Conservation (phyloP, 1,139 yeast genomes). For the Entelexis paramagnoliae region DNA sequence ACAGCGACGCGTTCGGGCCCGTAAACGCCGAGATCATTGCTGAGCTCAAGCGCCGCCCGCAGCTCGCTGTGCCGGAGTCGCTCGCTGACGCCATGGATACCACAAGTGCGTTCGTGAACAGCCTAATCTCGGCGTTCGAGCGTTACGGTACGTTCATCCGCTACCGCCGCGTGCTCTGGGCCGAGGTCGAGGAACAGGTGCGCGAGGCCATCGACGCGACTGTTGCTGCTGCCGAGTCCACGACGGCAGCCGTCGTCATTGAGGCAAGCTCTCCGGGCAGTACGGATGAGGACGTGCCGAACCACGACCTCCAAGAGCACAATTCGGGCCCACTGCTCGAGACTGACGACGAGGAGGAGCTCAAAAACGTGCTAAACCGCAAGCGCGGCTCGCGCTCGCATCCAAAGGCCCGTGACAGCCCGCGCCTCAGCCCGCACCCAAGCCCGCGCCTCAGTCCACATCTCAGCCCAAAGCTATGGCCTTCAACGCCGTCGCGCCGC, state of each 20-base stretch:
- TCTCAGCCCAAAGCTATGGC: conserved; percentile 19
- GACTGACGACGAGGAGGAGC: conserved; percentile 17
- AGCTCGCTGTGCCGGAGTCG: conserved; percentile 5
- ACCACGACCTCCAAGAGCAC: conserved; percentile 8
- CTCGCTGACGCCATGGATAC: conserved; percentile 37
- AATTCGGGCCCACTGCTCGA: not conserved
- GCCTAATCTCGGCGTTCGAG: conserved; percentile 63
- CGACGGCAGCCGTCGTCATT: conserved; percentile 15
- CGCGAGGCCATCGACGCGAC: conserved; percentile 57
- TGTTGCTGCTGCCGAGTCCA: conserved; percentile 32
- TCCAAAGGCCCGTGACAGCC: conserved; percentile 12
- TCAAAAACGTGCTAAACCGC: conserved; percentile 10
- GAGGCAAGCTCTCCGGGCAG: conserved; percentile 7
- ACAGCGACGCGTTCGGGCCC: conserved; percentile 15
- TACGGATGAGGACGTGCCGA: conserved; percentile 23
- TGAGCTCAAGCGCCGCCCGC: conserved; percentile 5
- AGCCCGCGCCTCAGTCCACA: conserved; percentile 19
- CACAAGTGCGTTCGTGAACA: conserved; percentile 50
- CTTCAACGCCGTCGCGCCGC: conserved; percentile 16
- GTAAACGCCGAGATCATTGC: conserved; percentile 11
- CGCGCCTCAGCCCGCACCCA: conserved; percentile 12
- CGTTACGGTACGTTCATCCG: conserved; percentile 68
- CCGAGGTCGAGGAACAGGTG: conserved; percentile 70
- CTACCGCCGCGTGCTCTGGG: conserved; percentile 69
- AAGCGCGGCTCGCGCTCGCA: conserved; percentile 13